Conservation (phyloP, 1,284 basidiomycete genomes). For the Fomitopsis pinicola region DNA sequence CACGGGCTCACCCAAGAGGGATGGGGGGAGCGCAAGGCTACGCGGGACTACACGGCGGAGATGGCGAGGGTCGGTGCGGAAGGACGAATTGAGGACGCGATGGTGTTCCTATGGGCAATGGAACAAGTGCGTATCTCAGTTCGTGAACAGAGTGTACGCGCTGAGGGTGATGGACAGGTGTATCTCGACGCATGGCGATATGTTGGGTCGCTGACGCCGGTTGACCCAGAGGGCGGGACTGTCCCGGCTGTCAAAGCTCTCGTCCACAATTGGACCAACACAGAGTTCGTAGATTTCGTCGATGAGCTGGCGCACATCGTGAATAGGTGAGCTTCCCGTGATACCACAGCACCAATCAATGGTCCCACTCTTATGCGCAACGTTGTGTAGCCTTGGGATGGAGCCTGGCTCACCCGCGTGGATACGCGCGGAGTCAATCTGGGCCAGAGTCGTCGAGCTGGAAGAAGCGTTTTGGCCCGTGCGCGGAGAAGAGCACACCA, state of each 20-base stretch:
- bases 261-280: constrained; percentile 63
- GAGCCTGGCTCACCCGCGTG: constrained; percentile 35
- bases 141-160: neutral
- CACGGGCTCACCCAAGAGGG: constrained; percentile 42
- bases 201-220: constrained; percentile 33
- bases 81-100: constrained; percentile 53
- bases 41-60: constrained; percentile 66
- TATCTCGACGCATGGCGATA: constrained; percentile 67
- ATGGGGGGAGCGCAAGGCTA: constrained; percentile 56
- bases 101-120: constrained; percentile 77
- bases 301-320: constrained; percentile 49
- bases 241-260: constrained; percentile 44
- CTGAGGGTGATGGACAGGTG: constrained; percentile 22
- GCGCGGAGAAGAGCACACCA: constrained; percentile 18
- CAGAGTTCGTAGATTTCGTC: constrained; percentile 61
- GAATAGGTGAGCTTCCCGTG: constrained; percentile 30
- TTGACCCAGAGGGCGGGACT: constrained; percentile 14
- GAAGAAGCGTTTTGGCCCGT: constrained; percentile 60
- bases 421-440: constrained; percentile 48
- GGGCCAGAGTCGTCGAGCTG: constrained; percentile 53
- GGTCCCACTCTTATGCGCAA: neutral
- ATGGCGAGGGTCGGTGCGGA: constrained; percentile 50
- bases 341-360: neutral
- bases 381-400: constrained; percentile 29
- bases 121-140: constrained; percentile 44